Evolutionary conservation across 73 alveolate genomes (phyloP).

Genomic region (Paramecium caudatum): DNA sequence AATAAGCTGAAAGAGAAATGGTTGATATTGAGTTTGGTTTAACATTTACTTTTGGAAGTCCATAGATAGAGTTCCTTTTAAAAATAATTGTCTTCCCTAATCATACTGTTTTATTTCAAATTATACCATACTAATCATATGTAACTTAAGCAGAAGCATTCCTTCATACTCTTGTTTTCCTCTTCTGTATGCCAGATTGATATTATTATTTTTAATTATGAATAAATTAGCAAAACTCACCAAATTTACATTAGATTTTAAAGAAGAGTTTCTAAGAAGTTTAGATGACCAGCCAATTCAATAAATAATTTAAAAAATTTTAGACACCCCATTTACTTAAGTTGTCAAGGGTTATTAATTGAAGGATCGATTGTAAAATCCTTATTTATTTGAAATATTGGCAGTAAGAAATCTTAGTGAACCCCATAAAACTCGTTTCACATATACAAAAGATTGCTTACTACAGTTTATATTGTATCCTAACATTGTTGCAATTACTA

Average conservation of each 20-base stretch:
- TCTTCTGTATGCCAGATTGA: constrained; percentile 46
- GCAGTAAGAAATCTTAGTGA: constrained; percentile 1
- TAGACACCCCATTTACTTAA: not conserved
- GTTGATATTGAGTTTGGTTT: constrained; percentile 14
- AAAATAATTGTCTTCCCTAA: constrained; percentile 43
- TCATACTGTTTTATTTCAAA: constrained; percentile 8
- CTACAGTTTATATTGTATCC: constrained; percentile 2
- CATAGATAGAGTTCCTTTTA: constrained; percentile 36
- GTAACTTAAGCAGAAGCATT: constrained; percentile 30
- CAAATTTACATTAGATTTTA: not conserved
- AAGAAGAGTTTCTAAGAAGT: not conserved
- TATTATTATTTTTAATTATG: no score
- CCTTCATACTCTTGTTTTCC: constrained; percentile 21
- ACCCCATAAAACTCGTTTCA: not conserved
- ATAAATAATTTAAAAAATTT: not conserved
- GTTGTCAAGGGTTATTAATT: not conserved
- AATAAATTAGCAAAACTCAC: not conserved
- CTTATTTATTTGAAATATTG: not conserved
- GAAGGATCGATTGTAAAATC: not conserved
- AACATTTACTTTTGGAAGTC: constrained; percentile 13
- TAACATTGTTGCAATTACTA: not conserved
- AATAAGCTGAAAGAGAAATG: not conserved
- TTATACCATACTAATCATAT: constrained; percentile 47
- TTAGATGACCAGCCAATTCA: not conserved
- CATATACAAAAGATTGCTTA: not conserved